Evolutionary conservation across 2,329 filamentous ascomycete species (phyloP).

Genomic region (Aspergillus tanneri): DNA sequence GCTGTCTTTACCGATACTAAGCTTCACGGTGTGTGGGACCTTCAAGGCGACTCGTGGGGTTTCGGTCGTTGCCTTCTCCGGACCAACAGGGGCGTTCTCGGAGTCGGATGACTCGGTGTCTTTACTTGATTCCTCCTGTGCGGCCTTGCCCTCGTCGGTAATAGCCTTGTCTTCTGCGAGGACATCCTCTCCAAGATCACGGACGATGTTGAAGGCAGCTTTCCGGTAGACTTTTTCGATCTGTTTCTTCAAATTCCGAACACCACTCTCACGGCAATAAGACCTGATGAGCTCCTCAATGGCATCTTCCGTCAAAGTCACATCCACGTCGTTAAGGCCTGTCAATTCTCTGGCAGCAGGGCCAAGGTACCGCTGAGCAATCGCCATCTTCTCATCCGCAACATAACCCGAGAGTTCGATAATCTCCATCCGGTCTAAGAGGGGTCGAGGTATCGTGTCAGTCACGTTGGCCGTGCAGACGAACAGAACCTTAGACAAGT

Average conservation of each 20-base stretch:
- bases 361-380: conserved; percentile 87
- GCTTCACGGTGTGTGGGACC: conserved; percentile 82
- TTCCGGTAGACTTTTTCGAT: conserved; percentile 99
- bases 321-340: conserved; percentile 84
- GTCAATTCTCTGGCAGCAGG: conserved; percentile 93
- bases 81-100: conserved; percentile 58
- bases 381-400: conserved; percentile 97
- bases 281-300: conserved; percentile 98
- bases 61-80: conserved; percentile 47
- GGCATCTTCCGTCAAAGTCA: conserved; percentile 79
- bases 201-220: conserved; percentile 93
- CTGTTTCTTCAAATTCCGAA: conserved; percentile 97
- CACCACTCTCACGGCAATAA: conserved; percentile 95
- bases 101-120: conserved; percentile 62
- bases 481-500: conserved; percentile 95
- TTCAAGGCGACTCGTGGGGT: conserved; percentile 71
- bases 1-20: conserved; percentile 83
- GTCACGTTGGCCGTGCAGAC: conserved; percentile 99
- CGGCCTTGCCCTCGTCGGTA: conserved; percentile 81
- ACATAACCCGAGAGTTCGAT: conserved; percentile 96
- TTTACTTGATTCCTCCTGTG: conserved; percentile 58
- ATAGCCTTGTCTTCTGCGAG: conserved; percentile 77
- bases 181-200: conserved; percentile 83
- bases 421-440: conserved; percentile 96
- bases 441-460: conserved; percentile 90